Conservation (phyloP, 306 rosid species). For the Dalbergia cultrata region DNA sequence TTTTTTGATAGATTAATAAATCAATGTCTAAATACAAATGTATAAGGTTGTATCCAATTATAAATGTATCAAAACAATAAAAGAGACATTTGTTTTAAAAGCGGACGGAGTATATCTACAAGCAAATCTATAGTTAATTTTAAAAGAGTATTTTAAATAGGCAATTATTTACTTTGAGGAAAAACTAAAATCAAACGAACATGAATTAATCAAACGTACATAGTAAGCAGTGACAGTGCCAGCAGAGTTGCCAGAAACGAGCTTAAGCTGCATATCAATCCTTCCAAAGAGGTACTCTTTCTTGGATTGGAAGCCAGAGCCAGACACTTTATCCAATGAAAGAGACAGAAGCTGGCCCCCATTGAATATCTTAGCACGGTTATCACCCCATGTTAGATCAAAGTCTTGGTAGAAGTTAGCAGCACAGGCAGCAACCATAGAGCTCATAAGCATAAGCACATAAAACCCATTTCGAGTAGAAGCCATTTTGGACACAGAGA, state of each 20-base stretch:
- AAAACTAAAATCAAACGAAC: not conserved
- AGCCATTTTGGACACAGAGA: constrained; percentile 49
- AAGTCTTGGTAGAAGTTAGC: constrained; percentile 75
- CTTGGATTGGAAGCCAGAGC: constrained; percentile 89
- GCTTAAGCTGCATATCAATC: constrained; percentile 93
- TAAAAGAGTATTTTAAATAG: not conserved
- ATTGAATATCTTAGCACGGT: constrained; percentile 72
- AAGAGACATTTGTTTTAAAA: too few species aligned
- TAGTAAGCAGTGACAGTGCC: constrained; percentile 93
- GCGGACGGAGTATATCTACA: too few species aligned
- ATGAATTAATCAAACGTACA: constrained; percentile 43
- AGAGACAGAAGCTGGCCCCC: constrained; percentile 79
- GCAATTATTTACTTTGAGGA: not conserved
- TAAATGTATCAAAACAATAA: too few species aligned
- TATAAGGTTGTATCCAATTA: too few species aligned
- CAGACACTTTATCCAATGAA: constrained; percentile 75
- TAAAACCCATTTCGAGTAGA: constrained; percentile 22
- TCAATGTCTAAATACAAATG: too few species aligned
- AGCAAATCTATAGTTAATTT: not conserved
- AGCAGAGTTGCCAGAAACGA: constrained; percentile 89
- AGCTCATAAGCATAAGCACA: constrained; percentile 43
- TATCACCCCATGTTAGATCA: constrained; percentile 80
- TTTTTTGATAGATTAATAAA: too few species aligned
- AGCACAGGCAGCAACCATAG: constrained; percentile 48
- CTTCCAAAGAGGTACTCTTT: constrained; percentile 72